A percentile compares a stretch with the other conserved stretches of the same genome.
These are phyloP conservation scores for Schizochytrium sp. DNA, from an alignment of 108 stramenopile genomes.

Conservation along the genomic window DNA sequence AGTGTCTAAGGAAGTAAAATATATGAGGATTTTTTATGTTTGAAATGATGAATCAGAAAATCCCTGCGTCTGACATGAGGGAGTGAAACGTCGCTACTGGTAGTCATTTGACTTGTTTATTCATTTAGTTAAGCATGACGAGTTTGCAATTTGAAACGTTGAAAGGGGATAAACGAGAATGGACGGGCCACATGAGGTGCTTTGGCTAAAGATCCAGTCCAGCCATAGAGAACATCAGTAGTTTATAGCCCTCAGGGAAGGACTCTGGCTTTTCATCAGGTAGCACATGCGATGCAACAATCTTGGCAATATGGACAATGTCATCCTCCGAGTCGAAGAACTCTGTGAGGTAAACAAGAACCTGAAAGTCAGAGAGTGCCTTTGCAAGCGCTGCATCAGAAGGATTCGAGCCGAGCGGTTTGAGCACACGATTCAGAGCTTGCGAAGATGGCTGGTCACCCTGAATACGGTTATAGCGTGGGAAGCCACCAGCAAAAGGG, in stretches of 20 bases:
- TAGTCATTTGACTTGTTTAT: too few relatives aligned
- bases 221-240: slow-evolving; percentile 14
- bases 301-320: not conserved
- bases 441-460: not conserved
- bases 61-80: too few relatives aligned
- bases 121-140: too few relatives aligned
- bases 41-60: too few relatives aligned
- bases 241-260: slow-evolving; percentile 19
- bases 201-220: not conserved
- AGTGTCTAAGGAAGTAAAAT: not conserved
- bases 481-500: slow-evolving; percentile 57
- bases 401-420: slow-evolving; percentile 14
- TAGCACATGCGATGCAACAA: not conserved
- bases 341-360: slow-evolving; percentile 33
- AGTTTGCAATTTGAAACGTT: too few relatives aligned
- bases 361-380: slow-evolving; percentile 42
- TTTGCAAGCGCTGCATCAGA: slow-evolving; percentile 35
- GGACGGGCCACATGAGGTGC: not conserved
- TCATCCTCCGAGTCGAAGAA: slow-evolving; percentile 43
- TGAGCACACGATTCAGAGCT: not conserved
- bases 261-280: slow-evolving; percentile 19
- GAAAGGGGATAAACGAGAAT: too few relatives aligned
- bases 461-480: slow-evolving; percentile 55
- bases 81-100: too few relatives aligned
- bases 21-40: too few relatives aligned